Conservation (phyloP, 352 stramenopile species). For the Globisporangium yorkense region DNA sequence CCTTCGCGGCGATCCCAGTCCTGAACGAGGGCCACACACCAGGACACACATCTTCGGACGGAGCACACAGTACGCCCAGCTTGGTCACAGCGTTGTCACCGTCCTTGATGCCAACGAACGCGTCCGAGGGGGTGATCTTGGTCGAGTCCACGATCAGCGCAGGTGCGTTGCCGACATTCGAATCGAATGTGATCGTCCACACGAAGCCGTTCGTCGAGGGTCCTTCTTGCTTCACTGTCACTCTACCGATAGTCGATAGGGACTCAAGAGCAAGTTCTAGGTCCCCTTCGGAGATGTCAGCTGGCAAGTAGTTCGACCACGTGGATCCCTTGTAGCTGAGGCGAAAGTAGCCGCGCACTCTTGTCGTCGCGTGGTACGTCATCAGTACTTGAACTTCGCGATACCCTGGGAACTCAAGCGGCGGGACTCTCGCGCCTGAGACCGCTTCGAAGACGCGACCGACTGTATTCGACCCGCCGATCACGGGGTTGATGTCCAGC, state of each 20-base stretch:
- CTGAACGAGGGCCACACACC: slow-evolving; percentile 38
- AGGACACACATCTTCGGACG: slow-evolving; percentile 35
- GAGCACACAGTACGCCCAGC: slow-evolving; percentile 34
- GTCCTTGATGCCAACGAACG: slow-evolving; percentile 60
- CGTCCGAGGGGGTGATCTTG: slow-evolving; percentile 39
- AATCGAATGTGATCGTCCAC: slow-evolving; percentile 82
- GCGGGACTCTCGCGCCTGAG: slow-evolving; percentile 35
- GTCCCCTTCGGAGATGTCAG: slow-evolving; percentile 23
- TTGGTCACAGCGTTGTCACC: slow-evolving; percentile 70
- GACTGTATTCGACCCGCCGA: slow-evolving; percentile 18
- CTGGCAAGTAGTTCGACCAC: slow-evolving; percentile 65
- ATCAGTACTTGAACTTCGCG: slow-evolving; percentile 73
- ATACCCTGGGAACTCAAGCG: slow-evolving; percentile 43
- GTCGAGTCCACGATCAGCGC: slow-evolving; percentile 45
- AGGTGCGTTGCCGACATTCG: slow-evolving; percentile 52
- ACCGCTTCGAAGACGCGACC: slow-evolving; percentile 46
- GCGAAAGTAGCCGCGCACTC: slow-evolving; percentile 57
- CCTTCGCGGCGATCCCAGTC: slow-evolving; percentile 28
- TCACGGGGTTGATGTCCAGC: slow-evolving; percentile 26
- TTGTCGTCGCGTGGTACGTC: slow-evolving; percentile 32
- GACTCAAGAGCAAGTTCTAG: slow-evolving; percentile 53
- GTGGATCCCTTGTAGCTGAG: slow-evolving; percentile 68
- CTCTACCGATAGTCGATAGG: slow-evolving; percentile 57
- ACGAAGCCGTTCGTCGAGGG: slow-evolving; percentile 34
- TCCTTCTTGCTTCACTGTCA: slow-evolving; percentile 30